Base-by-base conservation (phyloP, 495 filamentous ascomycete species). In the Hypoxylon intermedium region DNA sequence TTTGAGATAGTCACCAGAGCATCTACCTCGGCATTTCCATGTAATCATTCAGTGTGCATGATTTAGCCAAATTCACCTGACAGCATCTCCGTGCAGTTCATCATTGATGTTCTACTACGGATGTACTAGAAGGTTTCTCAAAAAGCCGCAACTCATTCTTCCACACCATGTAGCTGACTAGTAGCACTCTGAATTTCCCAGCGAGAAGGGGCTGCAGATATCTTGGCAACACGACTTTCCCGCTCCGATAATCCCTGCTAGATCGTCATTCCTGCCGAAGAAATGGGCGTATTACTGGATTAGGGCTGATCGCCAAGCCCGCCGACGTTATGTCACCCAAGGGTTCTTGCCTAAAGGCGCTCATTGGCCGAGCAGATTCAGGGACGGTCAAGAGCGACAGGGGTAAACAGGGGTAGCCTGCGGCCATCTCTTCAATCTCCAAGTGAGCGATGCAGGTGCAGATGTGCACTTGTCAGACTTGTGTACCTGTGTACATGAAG, bases 251-350 rank as follows among this genome's bases (percentile, higher is more conserved):
- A 53, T 26, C 55, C 61, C 50, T 65, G 50, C 30, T 37, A 38
- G 51, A 60, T 60, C 62, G 62, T 60, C 62, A 60, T 65, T 65
- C 41, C 46, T 60, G 48, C 62, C 62, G 38, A 60, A 41, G 21
- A 18, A 47, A 52, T 52, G 44, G 56, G 33, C 33, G 11, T 40
- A 26, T 55, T 26, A 38, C 38, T 46, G 20, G 37, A 55, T 65
- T 49, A 28, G 28, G 49, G 37, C 30, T 54, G 45, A 58, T 59
- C 50, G 43, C 38, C 30, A 52, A 45, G 40, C 42, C 18, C 30
- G 36, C 18, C 19, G 16, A 33, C 24, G 11, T 49, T 58, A 64
- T 30, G 36, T 38, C 23, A 58, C 55, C 52, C 50, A 56, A 51
- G 62, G 62, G 56, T 18, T 50, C 24, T 21, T 56, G 51, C 40